phyloP scores from a whole-genome alignment of 495 filamentous ascomycete genomes.

The Xylaria scruposa region DNA sequence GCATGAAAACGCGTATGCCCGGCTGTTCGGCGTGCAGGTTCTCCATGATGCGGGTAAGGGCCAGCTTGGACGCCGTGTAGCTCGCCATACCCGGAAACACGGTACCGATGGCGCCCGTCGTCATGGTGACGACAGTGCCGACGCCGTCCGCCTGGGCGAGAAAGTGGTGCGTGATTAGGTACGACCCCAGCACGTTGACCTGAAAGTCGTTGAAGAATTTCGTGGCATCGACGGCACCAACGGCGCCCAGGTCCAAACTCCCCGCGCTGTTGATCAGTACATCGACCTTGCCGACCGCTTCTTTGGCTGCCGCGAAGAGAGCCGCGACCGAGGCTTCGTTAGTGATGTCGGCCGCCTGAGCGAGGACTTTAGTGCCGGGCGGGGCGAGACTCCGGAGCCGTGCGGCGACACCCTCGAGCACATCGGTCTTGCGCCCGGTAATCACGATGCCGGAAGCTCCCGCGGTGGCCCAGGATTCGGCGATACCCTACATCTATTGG shows the following conservation, averaged over 20 bases:
- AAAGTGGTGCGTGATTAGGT: constrained; percentile 46
- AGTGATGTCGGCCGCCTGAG: constrained; percentile 41
- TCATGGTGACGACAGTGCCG: constrained; percentile 37
- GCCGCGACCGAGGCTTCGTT: constrained; percentile 37
- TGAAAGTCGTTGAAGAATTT: constrained; percentile 25
- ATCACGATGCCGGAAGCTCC: constrained; percentile 46
- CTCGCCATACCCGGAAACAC: constrained; percentile 40
- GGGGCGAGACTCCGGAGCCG: constrained; percentile 32
- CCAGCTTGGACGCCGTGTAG: constrained; percentile 49
- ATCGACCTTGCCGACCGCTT: constrained; percentile 47
- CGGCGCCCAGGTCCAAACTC: constrained; percentile 20
- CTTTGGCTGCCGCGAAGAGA: constrained; percentile 44
- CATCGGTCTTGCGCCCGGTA: constrained; percentile 41
- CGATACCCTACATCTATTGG: constrained; percentile 29
- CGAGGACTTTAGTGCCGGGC: constrained; percentile 37
- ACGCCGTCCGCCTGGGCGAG: constrained; percentile 38
- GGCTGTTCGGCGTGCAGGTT: constrained; percentile 46
- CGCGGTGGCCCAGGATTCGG: constrained; percentile 37
- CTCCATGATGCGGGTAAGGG: constrained; percentile 42
- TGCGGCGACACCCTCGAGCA: constrained; percentile 34
- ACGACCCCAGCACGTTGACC: constrained; percentile 49
- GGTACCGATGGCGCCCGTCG: constrained; percentile 35
- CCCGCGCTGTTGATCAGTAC: constrained; percentile 53
- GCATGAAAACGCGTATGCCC: constrained; percentile 44
- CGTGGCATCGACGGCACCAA: constrained; percentile 22